Evolutionary conservation across 306 rosid genomes (phyloP).

Genomic region (Trifolium dubium): DNA sequence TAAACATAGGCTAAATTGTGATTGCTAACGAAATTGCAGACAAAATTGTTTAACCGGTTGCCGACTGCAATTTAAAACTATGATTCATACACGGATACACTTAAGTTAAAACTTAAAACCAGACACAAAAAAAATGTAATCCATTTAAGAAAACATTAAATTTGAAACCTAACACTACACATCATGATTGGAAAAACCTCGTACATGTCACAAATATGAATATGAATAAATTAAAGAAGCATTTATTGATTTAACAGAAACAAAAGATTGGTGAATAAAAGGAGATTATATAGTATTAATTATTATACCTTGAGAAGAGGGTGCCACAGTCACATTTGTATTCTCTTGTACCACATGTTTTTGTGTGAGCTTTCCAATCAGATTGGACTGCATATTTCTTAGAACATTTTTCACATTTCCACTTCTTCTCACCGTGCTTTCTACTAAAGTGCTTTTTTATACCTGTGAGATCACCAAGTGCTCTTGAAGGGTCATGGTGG

Average conservation of each 20-base stretch:
- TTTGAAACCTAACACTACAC: constrained; percentile 37
- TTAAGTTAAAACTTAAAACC: not conserved
- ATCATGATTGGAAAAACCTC: constrained; percentile 41
- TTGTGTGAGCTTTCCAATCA: constrained; percentile 97
- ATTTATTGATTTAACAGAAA: constrained; percentile 28
- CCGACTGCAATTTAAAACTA: not conserved
- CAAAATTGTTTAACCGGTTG: not conserved
- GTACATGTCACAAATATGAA: constrained; percentile 31
- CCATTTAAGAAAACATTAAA: constrained; percentile 49
- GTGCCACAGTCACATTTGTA: constrained; percentile 97
- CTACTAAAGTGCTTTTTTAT: constrained; percentile 92
- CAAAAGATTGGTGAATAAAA: constrained; percentile 24
- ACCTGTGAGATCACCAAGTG: constrained; percentile 95
- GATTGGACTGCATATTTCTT: constrained; percentile 97
- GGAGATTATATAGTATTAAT: not conserved
- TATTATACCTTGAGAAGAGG: constrained; percentile 78
- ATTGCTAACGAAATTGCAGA: not conserved
- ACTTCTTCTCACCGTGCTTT: constrained; percentile 96
- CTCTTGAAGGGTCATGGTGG: constrained; percentile 84
- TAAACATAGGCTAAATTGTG: too few relatives aligned
- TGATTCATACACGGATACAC: not conserved
- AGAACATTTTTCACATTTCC: constrained; percentile 97
- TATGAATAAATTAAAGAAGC: constrained; percentile 28
- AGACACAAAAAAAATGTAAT: not conserved
- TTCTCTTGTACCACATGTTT: constrained; percentile 95